Percentiles rank a stretch among this genome's conserved stretches.
Evolutionary conservation across 352 stramenopile species (phyloP).

Genomic region (Plasmopara viticola): DNA sequence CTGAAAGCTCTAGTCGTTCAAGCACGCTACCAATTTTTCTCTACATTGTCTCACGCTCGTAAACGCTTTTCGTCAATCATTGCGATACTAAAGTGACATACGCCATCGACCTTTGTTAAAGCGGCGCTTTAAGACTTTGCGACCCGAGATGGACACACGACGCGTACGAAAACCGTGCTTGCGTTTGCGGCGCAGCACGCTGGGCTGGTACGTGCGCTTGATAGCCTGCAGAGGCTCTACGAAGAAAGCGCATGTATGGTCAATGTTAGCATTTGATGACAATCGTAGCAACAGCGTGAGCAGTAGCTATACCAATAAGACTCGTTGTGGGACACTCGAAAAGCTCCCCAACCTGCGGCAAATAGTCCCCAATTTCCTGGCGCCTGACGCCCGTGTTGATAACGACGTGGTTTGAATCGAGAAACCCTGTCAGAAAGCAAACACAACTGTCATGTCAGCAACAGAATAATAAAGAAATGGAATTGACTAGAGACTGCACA

Average conservation of each 20-base stretch:
- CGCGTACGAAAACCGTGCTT: conserved; percentile 83
- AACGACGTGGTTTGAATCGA: conserved; percentile 34
- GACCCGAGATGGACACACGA: conserved; percentile 64
- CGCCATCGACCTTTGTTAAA: conserved; percentile 80
- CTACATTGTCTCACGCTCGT: conserved; percentile 2
- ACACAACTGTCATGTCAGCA: background rate
- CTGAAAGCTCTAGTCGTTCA: background rate
- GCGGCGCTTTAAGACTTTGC: conserved; percentile 73
- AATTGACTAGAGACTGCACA: conserved; percentile 2
- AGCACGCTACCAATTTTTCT: too few species aligned
- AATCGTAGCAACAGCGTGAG: background rate
- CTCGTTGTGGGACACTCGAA: conserved; percentile 38
- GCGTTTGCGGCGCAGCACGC: conserved; percentile 77
- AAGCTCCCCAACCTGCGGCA: conserved; percentile 29
- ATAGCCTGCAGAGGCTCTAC: conserved; percentile 66
- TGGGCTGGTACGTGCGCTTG: conserved; percentile 85
- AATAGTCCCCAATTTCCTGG: conserved; percentile 32
- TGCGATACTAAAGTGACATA: conserved; percentile 59
- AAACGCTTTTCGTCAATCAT: conserved; percentile 8
- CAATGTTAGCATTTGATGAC: too few species aligned
- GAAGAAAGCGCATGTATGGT: background rate
- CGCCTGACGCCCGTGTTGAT: conserved; percentile 33
- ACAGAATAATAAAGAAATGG: background rate
- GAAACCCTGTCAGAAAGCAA: conserved; percentile 18
- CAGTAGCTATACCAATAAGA: conserved; percentile 31